phyloP scores from a whole-genome alignment of 2,329 filamentous ascomycete genomes.

The Blastomyces parvus region DNA sequence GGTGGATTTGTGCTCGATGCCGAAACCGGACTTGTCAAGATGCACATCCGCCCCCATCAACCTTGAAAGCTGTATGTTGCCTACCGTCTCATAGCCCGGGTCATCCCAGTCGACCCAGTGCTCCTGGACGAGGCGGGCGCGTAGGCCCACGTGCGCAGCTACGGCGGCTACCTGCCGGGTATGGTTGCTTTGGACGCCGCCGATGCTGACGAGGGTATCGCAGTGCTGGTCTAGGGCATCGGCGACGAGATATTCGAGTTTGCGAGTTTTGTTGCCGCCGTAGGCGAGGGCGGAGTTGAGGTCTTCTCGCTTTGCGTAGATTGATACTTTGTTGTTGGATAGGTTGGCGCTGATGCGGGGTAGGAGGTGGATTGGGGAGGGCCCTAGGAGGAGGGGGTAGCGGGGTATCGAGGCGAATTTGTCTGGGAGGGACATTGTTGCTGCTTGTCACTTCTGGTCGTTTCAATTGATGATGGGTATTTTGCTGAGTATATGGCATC shows the following conservation, averaged over 20 bases:
- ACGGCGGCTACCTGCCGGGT: slow-evolving; percentile 58
- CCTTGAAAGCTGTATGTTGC: slow-evolving; percentile 61
- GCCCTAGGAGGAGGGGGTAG: slow-evolving; percentile 53
- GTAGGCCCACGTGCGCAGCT: slow-evolving; percentile 48
- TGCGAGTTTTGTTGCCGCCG: slow-evolving; percentile 61
- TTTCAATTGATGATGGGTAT: background rate
- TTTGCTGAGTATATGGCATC: too few species aligned
- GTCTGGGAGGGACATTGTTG: slow-evolving; percentile 40
- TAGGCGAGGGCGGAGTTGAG: slow-evolving; percentile 58
- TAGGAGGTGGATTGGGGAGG: slow-evolving; percentile 59
- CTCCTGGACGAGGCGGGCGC: slow-evolving; percentile 49
- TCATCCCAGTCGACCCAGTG: slow-evolving; percentile 58
- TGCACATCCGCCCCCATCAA: slow-evolving; percentile 58
- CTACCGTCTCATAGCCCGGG: slow-evolving; percentile 52
- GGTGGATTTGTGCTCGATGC: slow-evolving; percentile 59
- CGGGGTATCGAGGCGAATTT: slow-evolving; percentile 56
- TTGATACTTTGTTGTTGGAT: slow-evolving; percentile 46
- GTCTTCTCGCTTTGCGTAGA: slow-evolving; percentile 65
- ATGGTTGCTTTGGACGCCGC: slow-evolving; percentile 62
- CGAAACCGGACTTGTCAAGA: slow-evolving; percentile 52
- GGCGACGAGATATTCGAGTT: slow-evolving; percentile 59
- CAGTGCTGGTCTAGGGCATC: slow-evolving; percentile 50
- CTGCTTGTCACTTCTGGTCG: background rate
- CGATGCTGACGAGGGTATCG: slow-evolving; percentile 57
- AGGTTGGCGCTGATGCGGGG: slow-evolving; percentile 55